These are phyloP conservation scores for Mucor circinelloides DNA, from an alignment of 371 early-diverging fungal species.

Conservation along the genomic window DNA sequence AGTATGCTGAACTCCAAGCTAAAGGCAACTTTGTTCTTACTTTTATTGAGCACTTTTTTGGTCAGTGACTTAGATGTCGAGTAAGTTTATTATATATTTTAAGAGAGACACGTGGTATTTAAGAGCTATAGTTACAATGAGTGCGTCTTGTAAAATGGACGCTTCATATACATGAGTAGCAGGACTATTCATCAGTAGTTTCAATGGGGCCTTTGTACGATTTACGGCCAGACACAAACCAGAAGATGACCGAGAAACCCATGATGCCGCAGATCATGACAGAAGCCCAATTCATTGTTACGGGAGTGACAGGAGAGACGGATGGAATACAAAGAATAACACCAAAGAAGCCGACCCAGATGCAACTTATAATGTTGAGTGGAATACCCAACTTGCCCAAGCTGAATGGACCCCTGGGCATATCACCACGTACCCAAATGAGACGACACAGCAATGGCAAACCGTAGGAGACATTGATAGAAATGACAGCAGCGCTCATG, in stretches of 20 bases:
- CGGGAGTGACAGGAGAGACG: constrained; percentile 21
- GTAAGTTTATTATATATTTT: too few relatives aligned
- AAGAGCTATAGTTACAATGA: background rate
- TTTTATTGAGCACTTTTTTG: too few relatives aligned
- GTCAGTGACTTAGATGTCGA: too few relatives aligned
- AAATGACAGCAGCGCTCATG: constrained; percentile 34
- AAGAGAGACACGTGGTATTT: too few relatives aligned
- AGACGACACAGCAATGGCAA: constrained; percentile 35
- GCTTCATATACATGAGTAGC: background rate
- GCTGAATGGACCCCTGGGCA: constrained; percentile 34
- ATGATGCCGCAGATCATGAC: constrained; percentile 33
- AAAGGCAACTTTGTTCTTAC: too few relatives aligned
- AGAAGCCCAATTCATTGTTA: constrained; percentile 34
- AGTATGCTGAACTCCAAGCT: too few relatives aligned
- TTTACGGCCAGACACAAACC: constrained; percentile 24
- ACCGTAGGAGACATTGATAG: constrained; percentile 29
- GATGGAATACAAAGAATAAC: constrained; percentile 35
- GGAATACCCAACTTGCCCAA: constrained; percentile 29
- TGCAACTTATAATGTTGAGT: constrained; percentile 28
- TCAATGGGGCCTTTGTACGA: constrained; percentile 18
- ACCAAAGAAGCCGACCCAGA: constrained; percentile 33
- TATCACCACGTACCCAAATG: constrained; percentile 25
- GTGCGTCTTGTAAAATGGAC: background rate
- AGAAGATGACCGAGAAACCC: constrained; percentile 23
- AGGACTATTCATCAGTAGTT: background rate